These are phyloP conservation scores for Martiniozyma asiatica DNA, from an alignment of 1,139 yeast genomes.

Conservation along the genomic window DNA sequence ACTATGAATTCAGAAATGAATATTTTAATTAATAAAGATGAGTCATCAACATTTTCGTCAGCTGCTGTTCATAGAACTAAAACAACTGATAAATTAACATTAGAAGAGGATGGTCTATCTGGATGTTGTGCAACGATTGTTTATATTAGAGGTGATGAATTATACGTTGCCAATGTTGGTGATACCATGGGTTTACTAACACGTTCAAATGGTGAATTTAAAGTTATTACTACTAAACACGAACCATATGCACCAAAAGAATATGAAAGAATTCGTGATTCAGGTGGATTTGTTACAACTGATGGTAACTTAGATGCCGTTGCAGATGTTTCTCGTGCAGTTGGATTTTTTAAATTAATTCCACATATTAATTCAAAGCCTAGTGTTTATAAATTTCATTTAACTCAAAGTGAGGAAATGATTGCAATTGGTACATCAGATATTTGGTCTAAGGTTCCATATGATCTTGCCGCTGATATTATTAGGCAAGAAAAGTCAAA, in stretches of 20 bases:
- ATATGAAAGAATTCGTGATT: constrained; percentile 75
- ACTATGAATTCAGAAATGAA: constrained; percentile 76
- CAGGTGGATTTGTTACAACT: constrained; percentile 84
- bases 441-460: constrained; percentile 75
- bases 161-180: constrained; percentile 84
- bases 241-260: constrained; percentile 75
- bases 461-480: constrained; percentile 83
- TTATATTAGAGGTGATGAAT: constrained; percentile 56
- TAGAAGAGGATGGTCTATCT: constrained; percentile 56
- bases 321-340: constrained; percentile 77
- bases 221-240: constrained; percentile 63
- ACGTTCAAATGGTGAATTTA: constrained; percentile 69
- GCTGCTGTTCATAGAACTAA: constrained; percentile 25
- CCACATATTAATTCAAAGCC: constrained; percentile 93
- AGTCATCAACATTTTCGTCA: constrained; percentile 22
- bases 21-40: constrained; percentile 22
- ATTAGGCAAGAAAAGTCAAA: constrained; percentile 72
- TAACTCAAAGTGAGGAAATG: constrained; percentile 69
- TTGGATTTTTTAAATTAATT: constrained; percentile 75
- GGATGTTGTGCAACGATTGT: constrained; percentile 82
- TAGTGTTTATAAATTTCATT: constrained; percentile 47
- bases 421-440: constrained; percentile 77
- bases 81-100: constrained; percentile 27
- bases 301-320: constrained; percentile 81
- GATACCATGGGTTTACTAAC: constrained; percentile 79